Percentiles rank a stretch among this genome's conserved stretches.
phyloP scores from a whole-genome alignment of 495 filamentous ascomycete genomes.

The Neurospora tetrasperma region DNA sequence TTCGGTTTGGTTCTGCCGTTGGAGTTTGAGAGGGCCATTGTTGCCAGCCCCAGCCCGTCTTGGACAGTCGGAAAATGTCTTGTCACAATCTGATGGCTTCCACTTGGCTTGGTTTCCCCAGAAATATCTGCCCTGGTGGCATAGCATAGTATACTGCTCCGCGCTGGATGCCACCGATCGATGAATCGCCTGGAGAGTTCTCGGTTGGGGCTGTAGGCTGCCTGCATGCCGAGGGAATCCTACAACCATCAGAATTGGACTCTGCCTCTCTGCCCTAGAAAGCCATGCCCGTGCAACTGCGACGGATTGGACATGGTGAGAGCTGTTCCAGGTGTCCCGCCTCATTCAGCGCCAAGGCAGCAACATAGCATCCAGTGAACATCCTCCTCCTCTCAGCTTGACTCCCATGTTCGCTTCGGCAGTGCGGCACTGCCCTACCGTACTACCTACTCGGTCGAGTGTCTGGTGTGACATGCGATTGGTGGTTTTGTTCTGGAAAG shows the following conservation, averaged over 20 bases:
- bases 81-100: neutral
- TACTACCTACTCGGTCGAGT: neutral
- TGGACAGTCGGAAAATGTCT: neutral
- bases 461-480: neutral
- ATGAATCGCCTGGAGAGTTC: neutral
- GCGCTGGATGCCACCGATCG: neutral
- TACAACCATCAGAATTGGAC: neutral
- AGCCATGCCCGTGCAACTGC: neutral
- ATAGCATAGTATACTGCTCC: neutral
- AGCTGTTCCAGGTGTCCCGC: neutral
- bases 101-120: neutral
- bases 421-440: neutral
- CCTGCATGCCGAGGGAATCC: neutral
- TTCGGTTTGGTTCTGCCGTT: neutral
- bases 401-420: neutral
- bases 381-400: neutral
- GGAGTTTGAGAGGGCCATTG: neutral
- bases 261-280: neutral
- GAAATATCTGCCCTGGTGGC: neutral
- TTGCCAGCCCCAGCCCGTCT: neutral
- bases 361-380: neutral
- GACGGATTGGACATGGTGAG: neutral
- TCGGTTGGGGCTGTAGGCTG: neutral
- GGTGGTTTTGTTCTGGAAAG: neutral
- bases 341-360: neutral